Evolutionary conservation across 2,329 filamentous ascomycete species (phyloP), one percentile per base, ranked within the genome.

Genomic region (Thelonectria discophora): DNA sequence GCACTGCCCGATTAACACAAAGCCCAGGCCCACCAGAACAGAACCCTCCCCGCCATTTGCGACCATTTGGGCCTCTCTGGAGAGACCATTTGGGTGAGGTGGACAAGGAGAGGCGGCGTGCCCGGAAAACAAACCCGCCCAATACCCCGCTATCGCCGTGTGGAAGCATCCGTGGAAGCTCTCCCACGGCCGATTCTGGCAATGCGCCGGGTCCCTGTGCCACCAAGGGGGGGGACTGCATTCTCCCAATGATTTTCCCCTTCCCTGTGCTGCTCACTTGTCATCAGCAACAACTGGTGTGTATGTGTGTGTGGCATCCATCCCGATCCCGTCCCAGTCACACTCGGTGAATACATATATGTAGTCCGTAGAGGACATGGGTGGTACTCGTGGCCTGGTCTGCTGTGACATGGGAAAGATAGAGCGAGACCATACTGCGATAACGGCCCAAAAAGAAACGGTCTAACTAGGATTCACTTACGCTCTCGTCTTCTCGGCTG

Each of bases 151-250:
- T 71, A 71, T 65, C 66, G 50, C 65, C 58, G 62, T 69, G 61
- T 72, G 58, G 69, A 72, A 72, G 68, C 65, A 64, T 65, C 48
- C 49, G 61, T 72, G 62, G 69, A 72, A 72, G 69, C 69, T 65
- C 69, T 48, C 63, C n/a, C 62, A 66, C 67, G 60, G 13, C 69
- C 69, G 47, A 61, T 67, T 71, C 55, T 39, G 69, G 65, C 61
- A 72, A 66, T 65, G 63, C 56, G 55, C 62, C 62, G 62, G 18
- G 21, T 6, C 27, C 27, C 40, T 50, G 37, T 34, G 39, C 62
- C 45, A 39, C 34, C 55, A 3, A 59, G 52, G 60, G 60, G 42
- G 47, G 18, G 43, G 6, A 37, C n/a, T n/a, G 60, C 61, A 37
- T 60, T 60, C n/a, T 34, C 50, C 50, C 56, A 70, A 51, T 55